Conservation (phyloP, 2,329 filamentous ascomycete genomes). For the Fusarium newnesense region DNA sequence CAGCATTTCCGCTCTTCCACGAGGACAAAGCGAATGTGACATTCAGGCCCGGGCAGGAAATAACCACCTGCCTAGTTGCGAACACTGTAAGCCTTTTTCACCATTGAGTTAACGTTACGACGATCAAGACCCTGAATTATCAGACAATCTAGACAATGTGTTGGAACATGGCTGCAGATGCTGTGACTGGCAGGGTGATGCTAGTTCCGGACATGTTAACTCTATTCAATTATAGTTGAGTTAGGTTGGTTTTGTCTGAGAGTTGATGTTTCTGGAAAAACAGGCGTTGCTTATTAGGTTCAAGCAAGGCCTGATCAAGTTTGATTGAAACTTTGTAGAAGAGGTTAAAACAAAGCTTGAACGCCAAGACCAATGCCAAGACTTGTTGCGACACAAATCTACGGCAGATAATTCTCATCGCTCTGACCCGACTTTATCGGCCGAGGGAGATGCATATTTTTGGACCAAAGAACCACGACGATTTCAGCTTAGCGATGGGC, state of each 20-base stretch:
- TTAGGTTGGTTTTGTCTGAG: not conserved
- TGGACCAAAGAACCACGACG: conserved; percentile 1
- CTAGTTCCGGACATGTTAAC: not conserved
- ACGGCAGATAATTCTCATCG: conserved; percentile 8
- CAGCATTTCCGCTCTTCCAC: not conserved
- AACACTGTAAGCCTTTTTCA: not conserved
- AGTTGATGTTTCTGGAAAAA: not conserved
- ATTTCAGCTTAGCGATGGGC: conserved; percentile 3
- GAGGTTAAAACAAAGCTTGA: conserved; percentile 40
- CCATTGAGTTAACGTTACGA: not conserved
- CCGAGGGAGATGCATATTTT: conserved; percentile 14
- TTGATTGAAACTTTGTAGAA: conserved; percentile 21
- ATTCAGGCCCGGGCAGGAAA: not conserved
- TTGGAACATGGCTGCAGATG: not conserved
- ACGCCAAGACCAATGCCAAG: conserved; percentile 41
- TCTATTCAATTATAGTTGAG: not conserved
- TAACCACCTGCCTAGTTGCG: not conserved
- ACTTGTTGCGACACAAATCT: conserved; percentile 14
- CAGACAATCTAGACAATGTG: not conserved
- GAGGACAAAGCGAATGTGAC: not conserved
- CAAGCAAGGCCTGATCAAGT: not conserved
- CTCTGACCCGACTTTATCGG: conserved; percentile 30
- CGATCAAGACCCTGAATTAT: not conserved
- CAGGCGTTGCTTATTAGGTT: not conserved
- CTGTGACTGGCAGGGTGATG: not conserved